Conservation (phyloP, 1,139 yeast species). For the Candida albicans region DNA sequence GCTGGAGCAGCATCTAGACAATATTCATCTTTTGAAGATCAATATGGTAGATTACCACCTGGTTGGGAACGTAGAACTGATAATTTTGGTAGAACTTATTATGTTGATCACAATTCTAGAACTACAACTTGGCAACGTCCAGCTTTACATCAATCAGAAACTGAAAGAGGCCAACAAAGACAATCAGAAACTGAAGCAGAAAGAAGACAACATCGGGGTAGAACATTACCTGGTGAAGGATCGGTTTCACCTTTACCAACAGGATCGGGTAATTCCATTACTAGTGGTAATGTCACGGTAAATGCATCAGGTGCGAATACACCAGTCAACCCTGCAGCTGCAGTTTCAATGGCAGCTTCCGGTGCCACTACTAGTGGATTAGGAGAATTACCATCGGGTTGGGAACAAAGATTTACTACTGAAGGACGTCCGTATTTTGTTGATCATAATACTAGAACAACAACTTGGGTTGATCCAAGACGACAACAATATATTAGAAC, state of each 20-base stretch:
- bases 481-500: conserved; percentile 97
- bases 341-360: conserved; percentile 78
- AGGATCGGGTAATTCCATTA: conserved; percentile 23
- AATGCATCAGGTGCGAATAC: conserved; percentile 46
- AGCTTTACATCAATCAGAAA: conserved; percentile 65
- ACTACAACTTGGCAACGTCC: conserved; percentile 99
- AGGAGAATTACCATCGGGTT: conserved; percentile 96
- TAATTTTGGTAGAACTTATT: conserved; percentile 94
- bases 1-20: conserved; percentile 47
- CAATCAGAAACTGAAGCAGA: conserved; percentile 76
- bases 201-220: conserved; percentile 85
- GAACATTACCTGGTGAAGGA: conserved; percentile 83
- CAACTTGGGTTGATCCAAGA: conserved; percentile 99
- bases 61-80: conserved; percentile 99
- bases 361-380: conserved; percentile 95
- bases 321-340: conserved; percentile 65
- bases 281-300: conserved; percentile 47
- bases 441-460: conserved; percentile 96
- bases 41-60: conserved; percentile 91
- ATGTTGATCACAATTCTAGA: conserved; percentile 96
- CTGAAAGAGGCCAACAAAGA: conserved; percentile 62
- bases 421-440: conserved; percentile 98
- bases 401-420: conserved; percentile 98
- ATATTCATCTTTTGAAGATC: conserved; percentile 93
- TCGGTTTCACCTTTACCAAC: conserved; percentile 39